Base-by-base conservation (phyloP, 164 flowering plant species). In the Malania oleifera region DNA sequence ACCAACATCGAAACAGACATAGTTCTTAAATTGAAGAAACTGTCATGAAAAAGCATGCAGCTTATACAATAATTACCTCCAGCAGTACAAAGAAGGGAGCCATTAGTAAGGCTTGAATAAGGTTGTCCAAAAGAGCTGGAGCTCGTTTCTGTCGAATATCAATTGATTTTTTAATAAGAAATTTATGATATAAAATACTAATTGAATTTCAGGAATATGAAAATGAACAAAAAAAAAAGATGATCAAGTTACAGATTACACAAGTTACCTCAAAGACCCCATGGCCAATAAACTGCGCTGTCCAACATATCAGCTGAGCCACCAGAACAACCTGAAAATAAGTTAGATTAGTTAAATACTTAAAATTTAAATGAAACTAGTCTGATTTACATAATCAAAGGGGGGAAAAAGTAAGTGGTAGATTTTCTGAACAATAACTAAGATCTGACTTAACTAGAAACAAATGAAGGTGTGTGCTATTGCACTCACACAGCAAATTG, bases 1-100 rank as follows among this genome's bases (percentile, higher is more conserved):
- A 63, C 50, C 44, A 65, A 58, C 11, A 46, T 29, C 20, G 26
- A 10, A 50, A 9, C 15, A 47, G 38, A 10, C 35, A 14, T n/a
- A 46, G 26, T 51, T 43, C 12, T 49, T 57, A 18, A 48, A 54
- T 27, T 39, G 19, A 10, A 31, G 26, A 22, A 54, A 43, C 12
- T 14, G 0, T 55, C 17, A 49, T 8, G 20, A 37, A 17, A 14
- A 17, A 14, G 14, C 26, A 24, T 3, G 39, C 20, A 24, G 13
- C 4, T 9, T 20, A 9, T 11, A 24, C 29, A 56, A 27, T 40
- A 59, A n/a, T 50, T 69, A 80, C 83, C 89, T 84, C 85, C 1
- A 84, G 74, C 59, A 84, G 63, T 35, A 80, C 89, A 46, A 84
- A 82, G 68, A 82, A 82, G 12, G 86, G 89, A 56, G 86, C 86